phyloP scores from a whole-genome alignment of 331 rosid species.

The Stylosanthes scabra region DNA sequence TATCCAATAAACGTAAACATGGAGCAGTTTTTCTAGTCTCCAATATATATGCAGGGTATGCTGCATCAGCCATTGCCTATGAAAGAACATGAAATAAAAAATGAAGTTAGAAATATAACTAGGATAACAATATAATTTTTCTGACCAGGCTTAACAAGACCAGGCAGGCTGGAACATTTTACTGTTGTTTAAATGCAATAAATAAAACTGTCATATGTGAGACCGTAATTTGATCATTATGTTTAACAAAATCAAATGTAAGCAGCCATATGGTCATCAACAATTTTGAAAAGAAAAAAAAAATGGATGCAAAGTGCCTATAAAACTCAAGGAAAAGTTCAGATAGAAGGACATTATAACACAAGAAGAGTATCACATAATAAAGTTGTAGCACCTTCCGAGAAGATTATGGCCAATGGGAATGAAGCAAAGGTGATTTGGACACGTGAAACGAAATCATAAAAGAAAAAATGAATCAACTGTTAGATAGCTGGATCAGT shows the following conservation, averaged over 20 bases:
- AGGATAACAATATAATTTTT: neutral
- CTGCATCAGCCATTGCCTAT: conserved; percentile 92
- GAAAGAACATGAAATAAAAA: conserved; percentile 38
- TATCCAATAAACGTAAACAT: conserved; percentile 87
- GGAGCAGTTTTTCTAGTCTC: conserved; percentile 98
- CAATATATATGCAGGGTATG: conserved; percentile 75
- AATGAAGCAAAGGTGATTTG: neutral
- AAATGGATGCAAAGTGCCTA: neutral
- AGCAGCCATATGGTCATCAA: conserved; percentile 5
- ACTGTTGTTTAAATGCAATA: conserved; percentile 11
- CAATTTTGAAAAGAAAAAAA: neutral
- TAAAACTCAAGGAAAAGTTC: conserved; percentile 9
- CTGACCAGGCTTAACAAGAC: conserved; percentile 4
- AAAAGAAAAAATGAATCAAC: neutral
- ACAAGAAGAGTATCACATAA: neutral
- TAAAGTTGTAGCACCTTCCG: neutral
- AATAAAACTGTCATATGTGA: neutral
- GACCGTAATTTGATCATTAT: neutral
- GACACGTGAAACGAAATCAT: neutral
- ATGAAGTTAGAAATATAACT: conserved; percentile 19
- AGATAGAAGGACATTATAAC: neutral
- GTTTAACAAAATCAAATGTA: neutral
- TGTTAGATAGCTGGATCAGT: neutral
- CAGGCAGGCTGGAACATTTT: neutral
- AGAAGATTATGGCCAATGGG: neutral